Evolutionary conservation across 1,284 basidiomycete species (phyloP), one percentile per base, ranked within the genome.

Genomic region (Stereum hirsutum): DNA sequence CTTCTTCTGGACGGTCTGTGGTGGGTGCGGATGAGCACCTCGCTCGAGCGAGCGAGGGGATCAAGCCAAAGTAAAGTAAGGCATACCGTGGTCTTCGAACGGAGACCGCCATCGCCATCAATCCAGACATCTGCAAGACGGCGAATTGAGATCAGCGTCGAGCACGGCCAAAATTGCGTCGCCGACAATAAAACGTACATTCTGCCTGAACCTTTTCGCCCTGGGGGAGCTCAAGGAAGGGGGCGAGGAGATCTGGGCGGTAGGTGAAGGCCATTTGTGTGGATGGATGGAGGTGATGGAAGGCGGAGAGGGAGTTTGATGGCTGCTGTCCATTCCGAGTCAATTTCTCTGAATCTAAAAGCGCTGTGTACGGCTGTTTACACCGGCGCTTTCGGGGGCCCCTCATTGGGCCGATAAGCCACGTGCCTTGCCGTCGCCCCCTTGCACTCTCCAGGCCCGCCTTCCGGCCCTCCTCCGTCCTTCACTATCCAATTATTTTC

Each of bases 191-290:
- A 39, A 42, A 49, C 81, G 52, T 65, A 92, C 90, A 95, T 69
- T 95, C 92, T 42, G 93, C 92, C 73, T 95, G 92, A 62, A 95
- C 59, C 61, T 88, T 86, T 19, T 81, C 78, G 46, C 90, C 90
- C 66, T 95, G 92, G 54, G 77, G 70, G 50, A 95, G 82, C 49
- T 79, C 75, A 57, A 94, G 86, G 71, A 74, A 95, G 57, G 85
- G 90, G 26, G 82, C 80, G 57, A 94, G 81, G 54, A 94, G 81
- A 55, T 90, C 89, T 62, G 85, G 84, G 58, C 66, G 77, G 69
- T 89, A 89, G 49, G 57, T 57, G 54, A 64, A 63, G 47, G 57
- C 23, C 60, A 62, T 61, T 36, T 42, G 39, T 33, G 46, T 21
- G 42, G 39, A 34, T 45, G 15, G 40, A 28, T 39, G 11, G 43